Evolutionary conservation across 208 protist species (phyloP), one percentile per base, ranked within the genome.

Genomic region (Wallacemonas sp.): DNA sequence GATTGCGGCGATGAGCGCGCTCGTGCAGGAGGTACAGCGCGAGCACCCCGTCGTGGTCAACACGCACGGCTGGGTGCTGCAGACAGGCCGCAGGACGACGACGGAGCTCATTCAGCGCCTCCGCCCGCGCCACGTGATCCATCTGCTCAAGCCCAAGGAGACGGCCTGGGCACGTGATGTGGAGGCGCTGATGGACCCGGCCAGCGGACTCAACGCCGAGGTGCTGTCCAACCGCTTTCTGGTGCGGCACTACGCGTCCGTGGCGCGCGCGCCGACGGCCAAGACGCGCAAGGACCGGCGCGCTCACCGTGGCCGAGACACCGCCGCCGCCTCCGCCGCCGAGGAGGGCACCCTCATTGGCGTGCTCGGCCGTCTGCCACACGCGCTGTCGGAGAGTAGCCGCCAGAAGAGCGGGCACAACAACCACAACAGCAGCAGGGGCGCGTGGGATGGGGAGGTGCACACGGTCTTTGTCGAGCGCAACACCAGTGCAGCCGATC

Each of bases 31-130:
- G 3, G 26, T 91, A 3, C 76, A 76, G 54, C 25, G 42, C 22
- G 72, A 48, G 8, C 74, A 85, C 52, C 86, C 87, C 11, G 79
- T 97, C 3, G 85, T 97, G 14, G 76, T 96, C 33, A 96, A 96
- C 77, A 97, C 90, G 42, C 92, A 97, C 63, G 92, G 92, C 16
- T 97, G 92, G 91, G 85, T 94, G 36, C 74, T 93, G 42, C 79
- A 85, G 52, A 92, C 87, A 11, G 92, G 92, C 0, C 83, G 89
- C 0, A 78, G 92, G 12, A 76, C 81, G 5, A 88, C 89, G 25
- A 76, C 91, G 12, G 88, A 96, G 77, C 75, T 77, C 38, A 57
- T 97, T 42, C 90, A 80, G 3, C 84, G 87, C 7, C 62, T 94
- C 41, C 77, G 49, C 39, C 92, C 92, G 18, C 77, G 72, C 18